phyloP scores from a whole-genome alignment of 306 rosid species.

The Inga oerstediana region DNA sequence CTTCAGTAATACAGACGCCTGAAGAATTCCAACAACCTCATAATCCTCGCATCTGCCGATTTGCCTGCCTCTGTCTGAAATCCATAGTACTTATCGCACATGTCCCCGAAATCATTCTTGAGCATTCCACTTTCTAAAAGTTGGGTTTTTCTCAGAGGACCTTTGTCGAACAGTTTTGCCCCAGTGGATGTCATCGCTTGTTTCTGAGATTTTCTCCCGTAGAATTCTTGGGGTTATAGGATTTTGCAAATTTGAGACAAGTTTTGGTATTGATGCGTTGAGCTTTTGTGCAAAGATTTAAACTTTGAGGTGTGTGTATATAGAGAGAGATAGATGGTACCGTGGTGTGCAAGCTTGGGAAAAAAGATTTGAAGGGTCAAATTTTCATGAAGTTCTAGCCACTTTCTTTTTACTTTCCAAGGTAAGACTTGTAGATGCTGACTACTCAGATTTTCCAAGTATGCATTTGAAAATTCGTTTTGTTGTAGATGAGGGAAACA shows the following conservation, averaged over 20 bases:
- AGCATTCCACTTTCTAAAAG: constrained; percentile 28
- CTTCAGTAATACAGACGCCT: constrained; percentile 44
- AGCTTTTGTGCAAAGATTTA: neutral
- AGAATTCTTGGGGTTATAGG: neutral
- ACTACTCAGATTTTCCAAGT: neutral
- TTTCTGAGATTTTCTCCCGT: neutral
- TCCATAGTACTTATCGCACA: constrained; percentile 28
- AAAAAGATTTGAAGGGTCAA: neutral
- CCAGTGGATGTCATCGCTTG: neutral
- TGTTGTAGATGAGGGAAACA: neutral
- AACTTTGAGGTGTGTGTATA: neutral
- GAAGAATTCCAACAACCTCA: constrained; percentile 46
- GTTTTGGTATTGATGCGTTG: neutral
- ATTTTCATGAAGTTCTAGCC: neutral
- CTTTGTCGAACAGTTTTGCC: neutral
- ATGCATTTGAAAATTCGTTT: neutral
- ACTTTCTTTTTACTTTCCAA: neutral
- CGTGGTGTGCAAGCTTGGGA: neutral
- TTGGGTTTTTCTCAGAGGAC: neutral
- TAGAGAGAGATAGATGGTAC: neutral
- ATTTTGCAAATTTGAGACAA: neutral
- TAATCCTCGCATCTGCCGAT: constrained; percentile 35
- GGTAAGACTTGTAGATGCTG: neutral
- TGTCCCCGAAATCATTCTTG: constrained; percentile 4
- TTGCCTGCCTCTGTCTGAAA: constrained; percentile 31